These are phyloP conservation scores for Fusarium clavum DNA, from an alignment of 2,329 filamentous ascomycete species.

Conservation along the genomic window DNA sequence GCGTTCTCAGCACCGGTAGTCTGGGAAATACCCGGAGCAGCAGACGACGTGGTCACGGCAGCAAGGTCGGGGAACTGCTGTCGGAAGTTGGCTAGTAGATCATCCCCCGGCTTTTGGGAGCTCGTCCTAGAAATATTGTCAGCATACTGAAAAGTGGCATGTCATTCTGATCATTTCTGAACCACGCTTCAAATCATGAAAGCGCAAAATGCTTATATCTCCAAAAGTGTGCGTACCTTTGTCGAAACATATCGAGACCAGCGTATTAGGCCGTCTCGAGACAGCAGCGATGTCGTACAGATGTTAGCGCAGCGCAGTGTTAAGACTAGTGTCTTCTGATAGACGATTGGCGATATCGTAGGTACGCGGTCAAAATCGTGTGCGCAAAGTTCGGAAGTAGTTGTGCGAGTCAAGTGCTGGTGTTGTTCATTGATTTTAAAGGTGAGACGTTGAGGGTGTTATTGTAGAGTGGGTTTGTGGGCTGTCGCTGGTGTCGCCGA, in stretches of 20 bases:
- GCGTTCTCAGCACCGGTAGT: conserved; percentile 48
- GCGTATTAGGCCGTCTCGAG: conserved; percentile 34
- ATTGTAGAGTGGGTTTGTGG: conserved; percentile 30
- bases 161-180: not conserved
- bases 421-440: conserved; percentile 32
- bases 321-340: conserved; percentile 11
- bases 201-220: not conserved
- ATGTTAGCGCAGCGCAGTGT: conserved; percentile 26
- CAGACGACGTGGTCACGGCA: conserved; percentile 61
- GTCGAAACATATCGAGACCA: conserved; percentile 47
- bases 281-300: conserved; percentile 26
- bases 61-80: conserved; percentile 82
- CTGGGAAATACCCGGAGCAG: conserved; percentile 54
- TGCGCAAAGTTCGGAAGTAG: conserved; percentile 17
- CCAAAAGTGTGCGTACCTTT: conserved; percentile 41
- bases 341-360: conserved; percentile 12
- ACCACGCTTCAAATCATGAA: not conserved
- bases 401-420: conserved; percentile 12
- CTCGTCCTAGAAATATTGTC: conserved; percentile 66
- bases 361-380: conserved; percentile 14
- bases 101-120: conserved; percentile 86
- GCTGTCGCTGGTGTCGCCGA: conserved; percentile 23
- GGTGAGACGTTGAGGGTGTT: conserved; percentile 21
- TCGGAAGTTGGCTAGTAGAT: conserved; percentile 86
- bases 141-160: conserved; percentile 3